Base-by-base conservation (phyloP, 768 basidiomycete species). In the Boletus subcaerulescens region DNA sequence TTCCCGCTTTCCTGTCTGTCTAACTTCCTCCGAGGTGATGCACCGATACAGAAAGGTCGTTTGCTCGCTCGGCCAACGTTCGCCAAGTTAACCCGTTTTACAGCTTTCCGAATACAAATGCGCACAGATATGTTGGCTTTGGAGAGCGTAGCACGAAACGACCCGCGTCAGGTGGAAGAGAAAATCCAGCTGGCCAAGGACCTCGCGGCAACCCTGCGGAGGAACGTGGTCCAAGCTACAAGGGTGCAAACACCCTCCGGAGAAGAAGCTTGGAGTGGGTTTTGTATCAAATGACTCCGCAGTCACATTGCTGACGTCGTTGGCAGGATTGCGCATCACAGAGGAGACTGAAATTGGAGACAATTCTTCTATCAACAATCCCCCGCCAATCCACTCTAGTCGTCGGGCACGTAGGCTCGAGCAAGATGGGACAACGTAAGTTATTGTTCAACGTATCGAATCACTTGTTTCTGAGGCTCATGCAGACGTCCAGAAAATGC, bases 331-430 rank as follows among this genome's bases (percentile, higher is more conserved):
- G 31, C 80, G 81, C 39, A 76, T 96, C 43, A 93, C 86, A 4
- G 73, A 84, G 41, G 79, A 94, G 50, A 95, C 92, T 0, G 95
- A 97, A 63, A 75, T 96, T 9, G 95, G 93, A 6, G 84, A 86
- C 51, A 97, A 98, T 63, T 82, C 86, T 1, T 77, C 85, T 3
- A 82, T 96, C 62, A 93, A 88, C 71, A 77, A 71, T 45, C 81
- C 86, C 11, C 73, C 72, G 1, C 60, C 74, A 13, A 53, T 72
- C 45, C 75, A 80, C 46, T 77, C 80, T 24, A 77, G 68, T 61
- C 80, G 80, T 50, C 78, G 78, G 46, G 71, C 73, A 42, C 74
- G 77, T n/a, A 77, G 70, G 60, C 69, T 68, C 60, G 76, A 78
- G 64, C 77, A 75, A 65, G 69, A 35, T 52, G 69, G 45, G 50